Conservation (phyloP, 148 eudicot species). For the Persicaria tinctoria region DNA sequence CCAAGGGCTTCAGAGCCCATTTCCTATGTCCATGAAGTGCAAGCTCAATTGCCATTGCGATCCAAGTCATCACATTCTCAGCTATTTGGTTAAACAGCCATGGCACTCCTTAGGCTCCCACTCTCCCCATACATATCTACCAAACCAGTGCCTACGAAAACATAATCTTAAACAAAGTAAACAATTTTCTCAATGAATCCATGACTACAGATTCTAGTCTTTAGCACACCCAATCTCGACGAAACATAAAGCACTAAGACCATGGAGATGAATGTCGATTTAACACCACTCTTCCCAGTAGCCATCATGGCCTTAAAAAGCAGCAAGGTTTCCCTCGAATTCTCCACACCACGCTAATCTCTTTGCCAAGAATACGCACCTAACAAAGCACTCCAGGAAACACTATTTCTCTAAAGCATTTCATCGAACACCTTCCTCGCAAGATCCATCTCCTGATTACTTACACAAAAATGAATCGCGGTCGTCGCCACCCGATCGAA, state of each 20-base stretch:
- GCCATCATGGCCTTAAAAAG: conserved; percentile 37
- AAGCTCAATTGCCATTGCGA: conserved; percentile 45
- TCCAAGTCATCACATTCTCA: conserved; percentile 54
- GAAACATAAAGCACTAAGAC: conserved; percentile 44
- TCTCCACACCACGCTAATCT: neutral
- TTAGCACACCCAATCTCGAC: conserved; percentile 35
- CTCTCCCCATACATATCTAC: conserved; percentile 62
- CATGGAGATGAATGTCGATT: conserved; percentile 34
- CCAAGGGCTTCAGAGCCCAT: conserved; percentile 34
- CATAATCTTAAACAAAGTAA: conserved; percentile 24
- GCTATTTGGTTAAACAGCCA: conserved; percentile 25
- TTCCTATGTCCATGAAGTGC: conserved; percentile 57
- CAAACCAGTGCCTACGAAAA: conserved; percentile 48
- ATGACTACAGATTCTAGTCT: conserved; percentile 43
- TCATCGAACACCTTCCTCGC: conserved; percentile 55
- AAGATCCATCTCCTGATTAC: conserved; percentile 16
- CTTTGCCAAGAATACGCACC: conserved; percentile 44
- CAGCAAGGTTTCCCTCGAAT: conserved; percentile 26
- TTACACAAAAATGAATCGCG: conserved; percentile 39
- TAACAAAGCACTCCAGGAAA: conserved; percentile 58
- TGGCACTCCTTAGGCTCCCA: conserved; percentile 39
- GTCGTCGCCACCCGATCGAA: conserved; percentile 34
- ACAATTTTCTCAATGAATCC: conserved; percentile 40
- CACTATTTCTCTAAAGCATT: conserved; percentile 41
- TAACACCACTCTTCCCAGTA: conserved; percentile 12